Evolutionary conservation across 306 rosid species (phyloP).

Genomic region (Casuarina glauca): DNA sequence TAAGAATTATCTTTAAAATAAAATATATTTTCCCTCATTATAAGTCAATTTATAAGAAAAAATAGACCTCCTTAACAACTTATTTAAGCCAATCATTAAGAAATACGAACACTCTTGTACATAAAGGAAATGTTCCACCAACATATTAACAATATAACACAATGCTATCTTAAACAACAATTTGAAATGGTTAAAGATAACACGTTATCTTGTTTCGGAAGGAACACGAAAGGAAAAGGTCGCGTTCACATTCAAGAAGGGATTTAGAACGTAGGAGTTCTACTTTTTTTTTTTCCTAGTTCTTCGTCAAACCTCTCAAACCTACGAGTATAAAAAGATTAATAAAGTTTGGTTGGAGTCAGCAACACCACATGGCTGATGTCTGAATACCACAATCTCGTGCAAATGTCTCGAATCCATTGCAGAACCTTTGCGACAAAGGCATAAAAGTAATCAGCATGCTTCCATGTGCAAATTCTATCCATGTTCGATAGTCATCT

Average conservation of each 20-base stretch:
- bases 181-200: too few relatives aligned
- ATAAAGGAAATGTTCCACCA: too few relatives aligned
- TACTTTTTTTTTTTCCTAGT: background rate
- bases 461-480: slow-evolving; percentile 16
- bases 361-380: slow-evolving; percentile 26
- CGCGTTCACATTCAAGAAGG: background rate
- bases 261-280: background rate
- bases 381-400: slow-evolving; percentile 26
- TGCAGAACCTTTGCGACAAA: slow-evolving; percentile 1
- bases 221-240: background rate
- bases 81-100: too few relatives aligned
- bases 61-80: too few relatives aligned
- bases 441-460: background rate
- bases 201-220: background rate
- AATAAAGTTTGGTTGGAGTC: background rate
- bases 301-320: background rate
- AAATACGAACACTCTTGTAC: too few relatives aligned
- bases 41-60: too few relatives aligned
- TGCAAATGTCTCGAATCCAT: background rate
- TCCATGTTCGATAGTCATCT: background rate
- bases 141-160: too few relatives aligned
- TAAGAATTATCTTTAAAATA: too few relatives aligned
- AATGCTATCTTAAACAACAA: too few relatives aligned
- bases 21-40: too few relatives aligned
- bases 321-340: background rate